Percentiles rank a stretch among this genome's conserved stretches.
phyloP scores from a whole-genome alignment of 805 yeast species.

The Wickerhamiella sorbophila region DNA sequence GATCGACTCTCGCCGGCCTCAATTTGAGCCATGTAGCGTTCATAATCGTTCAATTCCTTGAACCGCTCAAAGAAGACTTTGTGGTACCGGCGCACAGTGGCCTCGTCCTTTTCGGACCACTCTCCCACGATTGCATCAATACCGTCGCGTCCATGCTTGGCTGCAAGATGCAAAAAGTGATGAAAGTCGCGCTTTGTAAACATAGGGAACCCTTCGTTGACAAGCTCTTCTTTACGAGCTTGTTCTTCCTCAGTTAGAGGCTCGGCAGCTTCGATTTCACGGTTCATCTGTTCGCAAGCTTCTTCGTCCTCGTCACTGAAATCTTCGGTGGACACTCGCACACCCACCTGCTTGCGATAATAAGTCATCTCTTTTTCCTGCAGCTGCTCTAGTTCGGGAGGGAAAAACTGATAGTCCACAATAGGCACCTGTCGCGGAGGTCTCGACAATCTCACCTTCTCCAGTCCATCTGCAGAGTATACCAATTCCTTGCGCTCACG shows the following conservation, averaged over 20 bases:
- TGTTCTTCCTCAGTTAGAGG: constrained; percentile 72
- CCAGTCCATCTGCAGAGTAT: constrained; percentile 69
- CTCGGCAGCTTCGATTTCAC: constrained; percentile 48
- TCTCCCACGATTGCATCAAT: constrained; percentile 52
- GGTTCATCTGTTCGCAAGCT: constrained; percentile 36
- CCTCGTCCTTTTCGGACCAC: constrained; percentile 46
- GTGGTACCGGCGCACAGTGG: constrained; percentile 67
- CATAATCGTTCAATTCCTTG: constrained; percentile 78
- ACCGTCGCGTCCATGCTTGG: constrained; percentile 68
- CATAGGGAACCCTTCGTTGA: constrained; percentile 53
- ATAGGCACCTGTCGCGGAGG: constrained; percentile 72
- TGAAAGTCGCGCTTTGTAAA: constrained; percentile 85
- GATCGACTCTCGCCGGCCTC: constrained; percentile 80
- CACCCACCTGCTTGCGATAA: constrained; percentile 53
- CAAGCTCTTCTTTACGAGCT: constrained; percentile 43
- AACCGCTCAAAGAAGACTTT: constrained; percentile 66
- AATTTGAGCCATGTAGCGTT: constrained; percentile 62
- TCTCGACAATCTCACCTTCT: constrained; percentile 43
- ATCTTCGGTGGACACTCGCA: constrained; percentile 39
- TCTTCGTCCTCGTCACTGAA: constrained; percentile 27
- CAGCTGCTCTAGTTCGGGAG: constrained; percentile 53
- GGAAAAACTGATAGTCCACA: constrained; percentile 81
- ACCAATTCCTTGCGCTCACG: constrained; percentile 36
- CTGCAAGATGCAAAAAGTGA: constrained; percentile 56
- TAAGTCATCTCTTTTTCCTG: constrained; percentile 71